Base-by-base conservation (phyloP, 768 basidiomycete species). In the Gelatoporia subvermispora region DNA sequence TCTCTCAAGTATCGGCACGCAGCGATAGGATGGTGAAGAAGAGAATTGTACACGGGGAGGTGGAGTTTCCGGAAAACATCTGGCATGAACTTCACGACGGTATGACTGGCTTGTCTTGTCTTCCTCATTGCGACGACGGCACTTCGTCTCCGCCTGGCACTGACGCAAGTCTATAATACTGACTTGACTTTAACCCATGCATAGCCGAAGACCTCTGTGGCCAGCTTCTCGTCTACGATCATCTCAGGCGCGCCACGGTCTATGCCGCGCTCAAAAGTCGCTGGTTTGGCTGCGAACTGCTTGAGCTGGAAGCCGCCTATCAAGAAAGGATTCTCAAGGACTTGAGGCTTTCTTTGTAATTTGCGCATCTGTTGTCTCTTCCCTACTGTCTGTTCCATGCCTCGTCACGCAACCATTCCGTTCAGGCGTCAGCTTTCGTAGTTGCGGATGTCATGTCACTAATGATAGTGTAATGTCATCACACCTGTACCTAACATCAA, bases 201-300 rank as follows among this genome's bases (percentile, higher is more conserved):
- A 31, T 56, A 88, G 89, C 88, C 13, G 75, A 72, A 55, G 62
- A 61, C 10, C 72, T 92, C 7, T 80, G 86, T 41, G 62, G 66
- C 24, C 67, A 74, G n/a, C 72, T 93, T 41, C 75, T 92, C 36
- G 65, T 80, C 45, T 75, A 78, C 42, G 72, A 86, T 54, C 73
- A 75, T 48, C 63, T 63, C 20, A 63, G 73, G 38, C 82, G 89
- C 16, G 79, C 80, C 16, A 89, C 85, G 0, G 79, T 88, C 23
- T 62, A 75, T 34, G 65, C 67, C 49, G 85, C 88, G 2, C 68
- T 90, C 42, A 62, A 74, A 51, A 79, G 77, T 62, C 53, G 57
- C 23, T 93, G 89, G 89, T 88, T 93, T 50, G 59, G 62, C 18
- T 72, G 68, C 31, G 88, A 91, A 57, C 60, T 79, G 23, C 64